phyloP scores from a whole-genome alignment of 768 basidiomycete genomes.

The Amanita inopinata region DNA sequence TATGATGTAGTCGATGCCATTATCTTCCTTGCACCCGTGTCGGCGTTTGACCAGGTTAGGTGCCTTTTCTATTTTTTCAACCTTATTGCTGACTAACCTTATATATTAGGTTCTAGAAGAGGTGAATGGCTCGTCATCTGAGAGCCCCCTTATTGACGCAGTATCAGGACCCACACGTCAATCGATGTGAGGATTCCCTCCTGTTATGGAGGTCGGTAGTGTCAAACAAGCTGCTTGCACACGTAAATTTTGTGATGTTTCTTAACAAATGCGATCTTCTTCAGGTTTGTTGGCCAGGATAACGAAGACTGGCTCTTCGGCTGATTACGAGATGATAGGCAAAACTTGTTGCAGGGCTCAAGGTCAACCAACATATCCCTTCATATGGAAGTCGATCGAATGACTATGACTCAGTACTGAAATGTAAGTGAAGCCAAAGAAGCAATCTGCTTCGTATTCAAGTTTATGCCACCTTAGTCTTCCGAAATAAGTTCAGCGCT shows the following conservation, averaged over 20 bases:
- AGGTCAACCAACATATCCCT: constrained; percentile 56
- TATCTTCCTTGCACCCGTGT: constrained; percentile 83
- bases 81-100: constrained; percentile 5
- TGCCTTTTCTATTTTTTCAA: constrained; percentile 7
- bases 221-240: constrained; percentile 60
- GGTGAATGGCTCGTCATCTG: constrained; percentile 24
- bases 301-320: constrained; percentile 1
- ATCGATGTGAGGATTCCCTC: constrained; percentile 74
- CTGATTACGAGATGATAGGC: constrained; percentile 27
- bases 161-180: constrained; percentile 56
- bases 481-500: constrained; percentile 61
- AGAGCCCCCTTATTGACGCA: neutral
- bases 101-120: constrained; percentile 50
- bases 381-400: constrained; percentile 70
- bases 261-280: constrained; percentile 76
- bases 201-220: constrained; percentile 65
- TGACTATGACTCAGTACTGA: constrained; percentile 67
- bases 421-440: constrained; percentile 40
- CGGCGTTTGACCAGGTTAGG: constrained; percentile 68
- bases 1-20: constrained; percentile 64
- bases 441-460: no score
- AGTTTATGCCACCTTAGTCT: no score
- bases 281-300: constrained; percentile 31
- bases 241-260: constrained; percentile 75
- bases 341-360: constrained; percentile 71